Conservation (phyloP, 805 yeast species). For the Hanseniaspora lachancei region DNA sequence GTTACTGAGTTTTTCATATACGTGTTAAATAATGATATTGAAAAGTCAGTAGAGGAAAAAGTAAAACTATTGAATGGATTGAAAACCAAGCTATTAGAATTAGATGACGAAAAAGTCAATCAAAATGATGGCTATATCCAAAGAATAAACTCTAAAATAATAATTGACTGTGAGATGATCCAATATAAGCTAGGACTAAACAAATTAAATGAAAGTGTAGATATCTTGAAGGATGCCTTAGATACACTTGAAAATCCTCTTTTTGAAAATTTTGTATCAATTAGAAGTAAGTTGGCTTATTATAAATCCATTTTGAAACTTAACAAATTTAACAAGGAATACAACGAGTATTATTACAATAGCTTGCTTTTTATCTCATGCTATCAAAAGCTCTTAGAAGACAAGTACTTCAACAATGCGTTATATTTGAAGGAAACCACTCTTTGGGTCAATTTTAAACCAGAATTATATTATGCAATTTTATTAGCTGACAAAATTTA, state of each 20-base stretch:
- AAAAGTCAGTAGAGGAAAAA: conserved; percentile 31
- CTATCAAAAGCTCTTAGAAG: conserved; percentile 19
- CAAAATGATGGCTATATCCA: conserved; percentile 28
- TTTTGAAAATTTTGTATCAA: conserved; percentile 39
- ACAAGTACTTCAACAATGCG: conserved; percentile 10
- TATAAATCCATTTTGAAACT: conserved; percentile 69
- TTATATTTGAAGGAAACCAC: conserved; percentile 26
- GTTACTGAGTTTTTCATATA: conserved; percentile 59
- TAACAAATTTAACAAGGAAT: conserved; percentile 62
- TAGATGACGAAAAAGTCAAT: conserved; percentile 24
- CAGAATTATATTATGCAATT: conserved; percentile 75
- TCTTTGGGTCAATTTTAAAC: conserved; percentile 42
- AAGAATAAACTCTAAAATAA: conserved; percentile 43
- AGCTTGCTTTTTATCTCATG: conserved; percentile 66
- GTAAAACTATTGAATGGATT: conserved; percentile 36
- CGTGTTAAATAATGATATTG: conserved; percentile 35
- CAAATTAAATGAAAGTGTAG: conserved; percentile 47
- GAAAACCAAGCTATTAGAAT: conserved; percentile 34
- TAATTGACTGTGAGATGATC: conserved; percentile 61
- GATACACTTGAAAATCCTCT: conserved; percentile 37
- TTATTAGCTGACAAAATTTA: conserved; percentile 81
- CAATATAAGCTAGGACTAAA: conserved; percentile 49
- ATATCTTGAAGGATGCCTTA: conserved; percentile 49
- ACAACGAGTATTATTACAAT: conserved; percentile 67
- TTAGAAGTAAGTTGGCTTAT: conserved; percentile 65